Conservation (phyloP, 371 early-diverging fungal species). For the Amoeboradix gromovi region DNA sequence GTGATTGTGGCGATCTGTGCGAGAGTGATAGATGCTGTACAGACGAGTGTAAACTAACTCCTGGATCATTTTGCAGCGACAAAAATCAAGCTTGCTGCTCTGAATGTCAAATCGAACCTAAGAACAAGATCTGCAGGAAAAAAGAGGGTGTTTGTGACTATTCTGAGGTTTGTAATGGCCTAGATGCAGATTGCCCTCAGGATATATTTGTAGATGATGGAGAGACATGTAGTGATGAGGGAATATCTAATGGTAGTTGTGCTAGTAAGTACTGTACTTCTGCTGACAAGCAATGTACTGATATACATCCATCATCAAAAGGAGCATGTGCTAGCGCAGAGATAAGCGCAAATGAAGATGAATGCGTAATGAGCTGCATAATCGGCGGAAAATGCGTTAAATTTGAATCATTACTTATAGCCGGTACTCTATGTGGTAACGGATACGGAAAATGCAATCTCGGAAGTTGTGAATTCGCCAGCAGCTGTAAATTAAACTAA, state of each 20-base stretch:
- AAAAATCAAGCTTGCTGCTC: slow-evolving; percentile 49
- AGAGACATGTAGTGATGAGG: slow-evolving; percentile 19
- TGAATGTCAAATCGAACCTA: slow-evolving; percentile 32
- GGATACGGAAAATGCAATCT: background rate
- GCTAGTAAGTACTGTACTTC: background rate
- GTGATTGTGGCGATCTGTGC: slow-evolving; percentile 55
- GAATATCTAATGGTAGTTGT: background rate
- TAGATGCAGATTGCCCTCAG: slow-evolving; percentile 34
- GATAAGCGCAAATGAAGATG: background rate
- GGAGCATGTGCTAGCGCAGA: background rate
- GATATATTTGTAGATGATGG: slow-evolving; percentile 36
- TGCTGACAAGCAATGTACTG: background rate
- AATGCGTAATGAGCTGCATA: background rate
- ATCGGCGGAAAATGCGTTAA: background rate
- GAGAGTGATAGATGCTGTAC: slow-evolving; percentile 18
- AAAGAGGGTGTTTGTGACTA: slow-evolving; percentile 48
- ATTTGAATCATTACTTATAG: background rate
- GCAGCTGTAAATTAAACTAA: background rate
- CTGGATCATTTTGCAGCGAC: slow-evolving; percentile 45
- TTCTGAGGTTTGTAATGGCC: slow-evolving; percentile 45
- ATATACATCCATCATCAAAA: background rate
- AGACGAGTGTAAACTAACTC: slow-evolving; percentile 43
- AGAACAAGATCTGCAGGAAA: slow-evolving; percentile 34
- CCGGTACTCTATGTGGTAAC: background rate
- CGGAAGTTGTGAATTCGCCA: background rate